Conservation (phyloP, 2,329 filamentous ascomycete species). For the Fusarium palustre region DNA sequence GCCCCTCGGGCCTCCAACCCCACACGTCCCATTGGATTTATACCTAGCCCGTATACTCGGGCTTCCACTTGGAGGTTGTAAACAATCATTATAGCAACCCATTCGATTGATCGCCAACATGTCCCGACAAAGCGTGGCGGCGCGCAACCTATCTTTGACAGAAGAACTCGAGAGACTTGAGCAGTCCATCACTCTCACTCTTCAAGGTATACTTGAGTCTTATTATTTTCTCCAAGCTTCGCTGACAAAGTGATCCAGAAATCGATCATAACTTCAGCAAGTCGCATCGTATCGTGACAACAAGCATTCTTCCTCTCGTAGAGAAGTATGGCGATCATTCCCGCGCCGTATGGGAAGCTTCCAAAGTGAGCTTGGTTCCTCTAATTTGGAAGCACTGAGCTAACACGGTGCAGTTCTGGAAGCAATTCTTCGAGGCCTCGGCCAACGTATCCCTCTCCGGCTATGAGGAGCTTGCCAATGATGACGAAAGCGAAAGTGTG, state of each 20-base stretch:
- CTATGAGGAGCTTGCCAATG: constrained; percentile 85
- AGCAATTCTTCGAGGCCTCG: constrained; percentile 98
- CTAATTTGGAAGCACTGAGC: not conserved
- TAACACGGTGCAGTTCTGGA: constrained; percentile 81
- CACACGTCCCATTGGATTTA: constrained; percentile 26
- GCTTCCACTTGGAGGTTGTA: not conserved
- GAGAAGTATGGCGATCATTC: constrained; percentile 97
- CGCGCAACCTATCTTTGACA: constrained; percentile 78
- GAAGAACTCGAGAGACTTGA: constrained; percentile 97
- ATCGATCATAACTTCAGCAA: constrained; percentile 99
- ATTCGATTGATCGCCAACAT: constrained; percentile 49
- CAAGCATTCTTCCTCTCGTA: constrained; percentile 90
- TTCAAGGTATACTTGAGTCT: constrained; percentile 75
- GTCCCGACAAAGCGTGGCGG: constrained; percentile 62
- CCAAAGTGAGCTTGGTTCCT: constrained; percentile 71
- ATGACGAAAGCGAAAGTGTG: constrained; percentile 66
- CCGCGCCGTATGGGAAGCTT: constrained; percentile 93
- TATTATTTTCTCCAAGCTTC: not conserved
- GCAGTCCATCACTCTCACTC: constrained; percentile 93
- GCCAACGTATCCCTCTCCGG: constrained; percentile 96
- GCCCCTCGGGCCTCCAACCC: constrained; percentile 29
- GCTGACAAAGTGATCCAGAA: constrained; percentile 66
- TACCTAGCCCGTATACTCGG: not conserved
- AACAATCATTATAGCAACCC: constrained; percentile 23
- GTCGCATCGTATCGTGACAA: constrained; percentile 94